These are phyloP conservation scores for Salisapilia sapeloensis DNA, from an alignment of 352 stramenopile species.

Conservation along the genomic window DNA sequence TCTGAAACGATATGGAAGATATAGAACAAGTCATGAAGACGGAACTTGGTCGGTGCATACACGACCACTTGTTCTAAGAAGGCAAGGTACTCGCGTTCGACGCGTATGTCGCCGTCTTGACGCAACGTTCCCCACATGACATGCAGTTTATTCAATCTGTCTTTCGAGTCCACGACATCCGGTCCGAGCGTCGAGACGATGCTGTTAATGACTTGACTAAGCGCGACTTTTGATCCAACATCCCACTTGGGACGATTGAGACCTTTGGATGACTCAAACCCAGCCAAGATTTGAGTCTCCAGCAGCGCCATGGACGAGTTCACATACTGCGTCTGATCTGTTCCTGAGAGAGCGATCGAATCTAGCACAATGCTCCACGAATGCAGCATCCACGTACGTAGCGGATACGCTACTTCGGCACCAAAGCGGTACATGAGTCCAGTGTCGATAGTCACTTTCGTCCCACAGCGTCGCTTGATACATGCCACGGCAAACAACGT, in stretches of 20 bases:
- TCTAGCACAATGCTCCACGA: slow-evolving; percentile 74
- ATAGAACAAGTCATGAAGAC: slow-evolving; percentile 28
- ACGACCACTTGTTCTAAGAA: slow-evolving; percentile 76
- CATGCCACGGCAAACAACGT: slow-evolving; percentile 60
- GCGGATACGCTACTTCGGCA: slow-evolving; percentile 40
- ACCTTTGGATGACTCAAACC: slow-evolving; percentile 54
- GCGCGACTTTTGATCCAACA: slow-evolving; percentile 30
- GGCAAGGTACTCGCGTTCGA: slow-evolving; percentile 64
- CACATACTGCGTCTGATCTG: slow-evolving; percentile 73
- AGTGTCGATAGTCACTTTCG: slow-evolving; percentile 55
- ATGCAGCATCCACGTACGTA: slow-evolving; percentile 75
- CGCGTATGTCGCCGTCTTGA: slow-evolving; percentile 36
- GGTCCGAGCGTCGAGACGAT: slow-evolving; percentile 45
- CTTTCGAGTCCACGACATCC: slow-evolving; percentile 18
- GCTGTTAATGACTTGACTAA: slow-evolving; percentile 48
- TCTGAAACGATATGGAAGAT: too few relatives aligned
- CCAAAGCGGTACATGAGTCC: slow-evolving; percentile 56
- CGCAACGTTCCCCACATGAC: slow-evolving; percentile 56
- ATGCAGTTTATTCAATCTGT: slow-evolving; percentile 45
- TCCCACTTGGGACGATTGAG: slow-evolving; percentile 24
- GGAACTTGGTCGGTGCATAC: slow-evolving; percentile 49
- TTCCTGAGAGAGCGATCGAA: slow-evolving; percentile 48
- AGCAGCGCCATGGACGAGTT: slow-evolving; percentile 55
- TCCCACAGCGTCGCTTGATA: slow-evolving; percentile 66
- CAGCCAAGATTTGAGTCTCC: slow-evolving; percentile 50